Percentiles rank a stretch among this genome's conserved stretches.
Conservation (phyloP, 345 rosid genomes). For the Geranium rotundifolium region DNA sequence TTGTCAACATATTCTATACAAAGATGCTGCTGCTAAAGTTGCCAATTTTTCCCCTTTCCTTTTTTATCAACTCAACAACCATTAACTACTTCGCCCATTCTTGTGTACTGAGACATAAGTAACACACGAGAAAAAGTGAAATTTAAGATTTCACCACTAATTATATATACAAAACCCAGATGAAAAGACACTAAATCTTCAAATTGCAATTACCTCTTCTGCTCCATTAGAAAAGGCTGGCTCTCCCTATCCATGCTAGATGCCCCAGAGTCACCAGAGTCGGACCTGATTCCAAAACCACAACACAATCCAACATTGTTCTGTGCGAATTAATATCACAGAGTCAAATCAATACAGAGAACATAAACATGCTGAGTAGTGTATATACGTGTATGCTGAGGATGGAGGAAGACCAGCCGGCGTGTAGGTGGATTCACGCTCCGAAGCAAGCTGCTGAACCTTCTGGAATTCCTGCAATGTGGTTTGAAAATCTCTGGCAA, state of each 20-base stretch:
- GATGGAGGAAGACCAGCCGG: constrained; percentile 37
- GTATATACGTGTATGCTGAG: constrained; percentile 17
- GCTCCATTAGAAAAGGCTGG: constrained; percentile 39
- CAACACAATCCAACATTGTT: neutral
- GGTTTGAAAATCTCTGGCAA: constrained; percentile 54
- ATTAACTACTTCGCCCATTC: neutral
- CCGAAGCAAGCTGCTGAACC: constrained; percentile 57
- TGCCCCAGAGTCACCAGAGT: constrained; percentile 16
- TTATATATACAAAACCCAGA: neutral
- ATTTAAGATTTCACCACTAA: too few species aligned
- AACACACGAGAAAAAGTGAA: neutral
- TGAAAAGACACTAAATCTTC: neutral
- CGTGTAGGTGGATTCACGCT: constrained; percentile 47
- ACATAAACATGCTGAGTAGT: neutral
- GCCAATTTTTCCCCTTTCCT: too few species aligned
- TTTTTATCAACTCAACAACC: too few species aligned
- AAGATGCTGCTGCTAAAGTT: too few species aligned
- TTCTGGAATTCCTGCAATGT: constrained; percentile 55
- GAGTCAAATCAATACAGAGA: neutral
- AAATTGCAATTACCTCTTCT: constrained; percentile 24
- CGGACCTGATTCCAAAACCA: constrained; percentile 22
- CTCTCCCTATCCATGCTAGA: constrained; percentile 22
- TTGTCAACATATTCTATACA: too few species aligned
- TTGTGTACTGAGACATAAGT: neutral
- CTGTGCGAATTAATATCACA: neutral